Evolutionary conservation across 2,329 filamentous ascomycete species (phyloP), one percentile per base, ranked within the genome.

Genomic region (Huntiella decipiens): DNA sequence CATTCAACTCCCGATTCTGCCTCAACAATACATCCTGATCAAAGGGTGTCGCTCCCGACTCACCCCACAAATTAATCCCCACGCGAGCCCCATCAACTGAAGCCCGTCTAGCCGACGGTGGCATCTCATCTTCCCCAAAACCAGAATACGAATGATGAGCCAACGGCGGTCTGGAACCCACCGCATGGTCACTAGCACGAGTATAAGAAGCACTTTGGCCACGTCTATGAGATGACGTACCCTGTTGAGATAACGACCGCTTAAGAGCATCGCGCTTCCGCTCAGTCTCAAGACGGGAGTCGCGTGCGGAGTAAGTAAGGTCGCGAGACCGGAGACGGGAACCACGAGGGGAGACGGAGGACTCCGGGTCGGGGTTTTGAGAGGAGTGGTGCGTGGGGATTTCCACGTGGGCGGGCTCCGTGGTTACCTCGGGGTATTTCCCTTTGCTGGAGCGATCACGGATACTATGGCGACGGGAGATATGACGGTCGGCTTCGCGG

Each of bases 221-320:
- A 17, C 12, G 38, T 22, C 10, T 38, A 22, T 34, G 39, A 42
- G 35, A 46, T 32, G 17, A 43, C 22, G 22, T 43, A 39, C 13
- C 22, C 22, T 28, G 22, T 28, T 37, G 22, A 8, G 45, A 43
- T 22, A 39, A 36, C 2, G 47, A 46, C 8, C 46, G 42, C 19
- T 36, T 44, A 11, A 48, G 38, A 3, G 19, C 38, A 34, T 45
- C 46, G 12, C 40, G 43, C 16, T 38, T 38, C 7, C 40, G 22
- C 17, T 43, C 31, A 13, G 40, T 12, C 17, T 39, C 28, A 28
- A 39, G 11, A 38, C 34, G 17, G 28, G 22, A n/a, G 12, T 39
- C 36, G 4, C 44, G 44, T 11, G 7, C 40, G 8, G 40, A 43
- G 6, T 43, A 43, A 2, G n/a, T 13, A 6, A 43, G 17, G 15